Evolutionary conservation across 2,329 filamentous ascomycete species (phyloP).

Genomic region (Colletotrichum sublineola): DNA sequence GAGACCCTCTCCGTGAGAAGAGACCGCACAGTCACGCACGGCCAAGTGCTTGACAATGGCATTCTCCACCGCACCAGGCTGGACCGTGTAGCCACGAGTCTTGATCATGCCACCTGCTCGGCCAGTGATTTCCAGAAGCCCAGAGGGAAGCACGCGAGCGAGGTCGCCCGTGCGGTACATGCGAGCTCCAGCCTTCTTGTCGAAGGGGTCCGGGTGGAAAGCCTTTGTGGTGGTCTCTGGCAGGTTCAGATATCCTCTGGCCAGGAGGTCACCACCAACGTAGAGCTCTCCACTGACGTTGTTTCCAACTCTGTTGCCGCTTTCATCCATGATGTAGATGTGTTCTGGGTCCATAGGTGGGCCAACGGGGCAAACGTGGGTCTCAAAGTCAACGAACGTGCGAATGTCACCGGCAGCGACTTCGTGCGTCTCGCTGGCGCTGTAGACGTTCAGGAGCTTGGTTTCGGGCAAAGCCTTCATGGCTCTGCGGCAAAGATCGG

Average conservation of each 20-base stretch:
- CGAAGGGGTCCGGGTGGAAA: conserved; percentile 77
- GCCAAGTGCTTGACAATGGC: conserved; percentile 78
- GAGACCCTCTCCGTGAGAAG: conserved; percentile 81
- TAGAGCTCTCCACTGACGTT: conserved; percentile 80
- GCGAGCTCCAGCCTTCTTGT: conserved; percentile 68
- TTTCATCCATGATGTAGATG: conserved; percentile 80
- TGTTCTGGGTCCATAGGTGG: conserved; percentile 76
- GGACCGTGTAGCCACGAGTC: conserved; percentile 82
- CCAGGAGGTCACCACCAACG: conserved; percentile 79
- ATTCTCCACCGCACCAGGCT: conserved; percentile 82
- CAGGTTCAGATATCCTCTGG: conserved; percentile 83
- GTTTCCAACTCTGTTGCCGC: conserved; percentile 71
- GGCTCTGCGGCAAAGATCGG: conserved; percentile 78
- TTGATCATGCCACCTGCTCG: conserved; percentile 86
- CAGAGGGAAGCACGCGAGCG: conserved; percentile 75
- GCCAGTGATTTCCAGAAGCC: conserved; percentile 80
- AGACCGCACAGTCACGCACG: conserved; percentile 78
- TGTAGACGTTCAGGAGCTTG: conserved; percentile 83
- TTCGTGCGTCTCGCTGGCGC: conserved; percentile 85
- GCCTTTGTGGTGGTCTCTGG: conserved; percentile 81
- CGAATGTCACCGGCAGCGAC: conserved; percentile 82
- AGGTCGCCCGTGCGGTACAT: conserved; percentile 84
- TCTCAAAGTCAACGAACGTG: conserved; percentile 73
- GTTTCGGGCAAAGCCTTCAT: conserved; percentile 76
- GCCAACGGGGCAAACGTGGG: conserved; percentile 80